Conservation (phyloP, 2,329 filamentous ascomycete species). For the Dothiorella sarmentorum region DNA sequence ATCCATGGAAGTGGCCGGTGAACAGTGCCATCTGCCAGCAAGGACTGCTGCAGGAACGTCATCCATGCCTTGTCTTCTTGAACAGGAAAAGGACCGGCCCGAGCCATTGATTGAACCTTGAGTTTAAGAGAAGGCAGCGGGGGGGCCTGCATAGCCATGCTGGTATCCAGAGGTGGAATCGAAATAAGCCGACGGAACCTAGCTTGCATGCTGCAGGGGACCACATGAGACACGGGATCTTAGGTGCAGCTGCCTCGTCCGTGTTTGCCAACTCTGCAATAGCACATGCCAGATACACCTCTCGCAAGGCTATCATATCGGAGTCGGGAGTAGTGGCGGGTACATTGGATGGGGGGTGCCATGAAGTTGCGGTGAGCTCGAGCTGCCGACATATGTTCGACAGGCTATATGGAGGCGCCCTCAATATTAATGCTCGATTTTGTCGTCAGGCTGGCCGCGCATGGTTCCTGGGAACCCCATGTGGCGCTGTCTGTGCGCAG, state of each 20-base stretch:
- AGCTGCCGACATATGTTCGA: not conserved
- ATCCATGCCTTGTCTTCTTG: not conserved
- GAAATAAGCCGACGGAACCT: not conserved
- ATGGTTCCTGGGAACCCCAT: not conserved
- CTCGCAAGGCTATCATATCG: not conserved
- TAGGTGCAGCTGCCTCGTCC: not conserved
- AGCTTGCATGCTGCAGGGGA: conserved; percentile 5
- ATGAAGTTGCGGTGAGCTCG: not conserved
- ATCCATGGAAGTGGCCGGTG: not conserved
- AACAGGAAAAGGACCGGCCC: conserved; percentile 12
- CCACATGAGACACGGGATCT: not conserved
- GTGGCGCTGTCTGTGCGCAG: not conserved
- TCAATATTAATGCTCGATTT: not conserved
- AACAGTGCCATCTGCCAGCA: not conserved
- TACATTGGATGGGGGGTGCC: not conserved
- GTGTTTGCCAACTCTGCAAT: not conserved
- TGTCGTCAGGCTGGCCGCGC: not conserved
- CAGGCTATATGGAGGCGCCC: not conserved
- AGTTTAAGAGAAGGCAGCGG: not conserved
- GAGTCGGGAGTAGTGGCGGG: not conserved
- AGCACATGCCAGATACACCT: too few relatives aligned
- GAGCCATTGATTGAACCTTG: conserved; percentile 5
- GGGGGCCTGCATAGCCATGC: not conserved
- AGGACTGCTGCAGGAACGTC: not conserved
- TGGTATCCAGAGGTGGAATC: not conserved